These are phyloP conservation scores for Ogataea pini DNA, from an alignment of 805 yeast genomes.

Conservation along the genomic window DNA sequence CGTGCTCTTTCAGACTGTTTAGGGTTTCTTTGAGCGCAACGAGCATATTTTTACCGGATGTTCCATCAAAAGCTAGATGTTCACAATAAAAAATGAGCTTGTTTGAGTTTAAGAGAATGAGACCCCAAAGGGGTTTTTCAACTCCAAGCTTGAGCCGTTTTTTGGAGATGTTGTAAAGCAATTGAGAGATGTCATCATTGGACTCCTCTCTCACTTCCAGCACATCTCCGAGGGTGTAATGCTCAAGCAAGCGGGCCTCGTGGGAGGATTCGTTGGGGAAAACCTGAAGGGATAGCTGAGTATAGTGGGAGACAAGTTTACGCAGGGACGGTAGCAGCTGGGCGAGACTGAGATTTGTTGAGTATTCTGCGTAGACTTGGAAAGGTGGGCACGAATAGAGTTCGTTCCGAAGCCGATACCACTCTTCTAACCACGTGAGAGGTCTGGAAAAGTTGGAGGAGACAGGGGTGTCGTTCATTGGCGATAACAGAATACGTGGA, in stretches of 20 bases:
- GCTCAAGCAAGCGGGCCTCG: slow-evolving; percentile 6
- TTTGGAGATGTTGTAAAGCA: slow-evolving; percentile 8
- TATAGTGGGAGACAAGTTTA: slow-evolving; percentile 16
- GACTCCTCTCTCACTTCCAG: slow-evolving; percentile 19
- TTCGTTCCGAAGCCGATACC: slow-evolving; percentile 9
- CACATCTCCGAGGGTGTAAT: slow-evolving; percentile 18
- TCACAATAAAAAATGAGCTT: slow-evolving; percentile 29
- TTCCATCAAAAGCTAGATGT: slow-evolving; percentile 38
- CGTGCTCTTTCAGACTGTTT: slow-evolving; percentile 14
- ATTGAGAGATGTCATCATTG: slow-evolving; percentile 1
- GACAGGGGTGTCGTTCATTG: not conserved
- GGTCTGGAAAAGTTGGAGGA: not conserved
- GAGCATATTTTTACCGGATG: slow-evolving; percentile 34
- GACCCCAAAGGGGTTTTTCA: slow-evolving; percentile 26
- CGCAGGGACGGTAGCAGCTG: slow-evolving; percentile 15
- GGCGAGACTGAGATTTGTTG: slow-evolving; percentile 9
- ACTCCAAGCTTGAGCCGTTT: slow-evolving; percentile 6
- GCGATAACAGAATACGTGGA: not conserved
- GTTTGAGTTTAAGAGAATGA: slow-evolving; percentile 17
- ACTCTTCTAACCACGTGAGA: slow-evolving; percentile 12
- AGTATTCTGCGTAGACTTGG: slow-evolving; percentile 19
- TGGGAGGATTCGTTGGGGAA: not conserved
- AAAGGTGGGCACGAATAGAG: slow-evolving; percentile 8
- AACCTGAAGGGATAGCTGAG: slow-evolving; percentile 23
- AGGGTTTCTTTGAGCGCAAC: slow-evolving; percentile 24